Evolutionary conservation across 2,329 filamentous ascomycete species (phyloP).

Genomic region (Botrytis galanthina): DNA sequence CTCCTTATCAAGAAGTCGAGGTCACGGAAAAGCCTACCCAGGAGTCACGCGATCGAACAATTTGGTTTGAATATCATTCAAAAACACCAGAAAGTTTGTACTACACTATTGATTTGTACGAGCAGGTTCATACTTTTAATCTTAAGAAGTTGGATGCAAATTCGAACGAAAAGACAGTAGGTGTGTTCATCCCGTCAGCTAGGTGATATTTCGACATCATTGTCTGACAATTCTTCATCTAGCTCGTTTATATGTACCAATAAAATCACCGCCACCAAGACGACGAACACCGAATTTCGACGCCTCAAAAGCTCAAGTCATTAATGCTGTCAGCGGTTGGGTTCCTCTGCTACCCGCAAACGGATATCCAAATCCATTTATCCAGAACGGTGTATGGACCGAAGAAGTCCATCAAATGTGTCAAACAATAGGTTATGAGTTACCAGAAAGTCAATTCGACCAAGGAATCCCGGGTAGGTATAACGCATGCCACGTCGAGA

Average conservation of each 20-base stretch:
- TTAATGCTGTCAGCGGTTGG: not conserved
- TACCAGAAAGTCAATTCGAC: not conserved
- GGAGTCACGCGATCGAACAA: not conserved
- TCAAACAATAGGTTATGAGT: not conserved
- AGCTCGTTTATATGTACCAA: not conserved
- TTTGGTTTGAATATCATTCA: not conserved
- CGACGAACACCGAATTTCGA: not conserved
- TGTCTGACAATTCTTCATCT: fast-evolving
- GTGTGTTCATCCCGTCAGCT: not conserved
- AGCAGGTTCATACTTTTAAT: not conserved
- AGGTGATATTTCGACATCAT: not conserved
- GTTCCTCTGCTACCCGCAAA: not conserved
- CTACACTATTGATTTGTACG: not conserved
- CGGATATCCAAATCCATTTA: not conserved
- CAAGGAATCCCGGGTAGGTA: not conserved
- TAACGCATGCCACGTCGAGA: not conserved
- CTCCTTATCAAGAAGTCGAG: not conserved
- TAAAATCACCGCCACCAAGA: too few relatives aligned
- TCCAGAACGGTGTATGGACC: not conserved
- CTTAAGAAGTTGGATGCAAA: not conserved
- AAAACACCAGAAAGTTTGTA: not conserved
- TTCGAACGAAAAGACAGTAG: not conserved
- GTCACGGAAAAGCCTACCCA: not conserved
- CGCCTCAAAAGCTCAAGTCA: too few relatives aligned
- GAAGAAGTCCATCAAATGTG: not conserved